These are phyloP conservation scores for Aspergillus sparsus DNA, from an alignment of 495 filamentous ascomycete species.

Conservation along the genomic window DNA sequence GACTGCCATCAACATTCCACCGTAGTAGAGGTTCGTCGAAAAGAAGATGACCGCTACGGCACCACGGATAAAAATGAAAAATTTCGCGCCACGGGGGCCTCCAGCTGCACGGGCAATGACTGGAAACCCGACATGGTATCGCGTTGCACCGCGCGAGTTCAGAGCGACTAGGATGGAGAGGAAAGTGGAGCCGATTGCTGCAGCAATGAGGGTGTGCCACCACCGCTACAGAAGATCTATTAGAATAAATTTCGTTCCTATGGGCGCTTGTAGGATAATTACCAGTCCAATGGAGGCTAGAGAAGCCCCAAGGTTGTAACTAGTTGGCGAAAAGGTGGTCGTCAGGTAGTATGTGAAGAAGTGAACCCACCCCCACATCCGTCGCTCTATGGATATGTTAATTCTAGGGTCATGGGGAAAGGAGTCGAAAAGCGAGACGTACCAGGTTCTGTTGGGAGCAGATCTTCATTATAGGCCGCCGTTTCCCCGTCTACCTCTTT, in stretches of 20 bases:
- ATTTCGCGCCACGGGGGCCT: constrained; percentile 1
- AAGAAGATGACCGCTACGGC: constrained; percentile 13
- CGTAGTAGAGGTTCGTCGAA: constrained; percentile 9
- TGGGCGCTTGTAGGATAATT: neutral
- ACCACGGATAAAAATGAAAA: constrained; percentile 7
- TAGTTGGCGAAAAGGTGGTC: constrained; percentile 12
- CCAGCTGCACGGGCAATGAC: constrained; percentile 52
- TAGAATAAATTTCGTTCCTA: no score
- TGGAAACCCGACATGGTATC: constrained; percentile 51
- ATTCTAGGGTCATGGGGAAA: neutral
- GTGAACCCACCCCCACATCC: constrained; percentile 9
- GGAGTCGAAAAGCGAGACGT: neutral
- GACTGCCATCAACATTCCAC: constrained; percentile 40
- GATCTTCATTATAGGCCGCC: constrained; percentile 18
- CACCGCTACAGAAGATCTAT: constrained; percentile 4
- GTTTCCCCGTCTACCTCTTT: constrained; percentile 9
- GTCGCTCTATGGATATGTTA: constrained; percentile 4
- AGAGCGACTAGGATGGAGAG: constrained; percentile 20
- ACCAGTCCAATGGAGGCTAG: constrained; percentile 10
- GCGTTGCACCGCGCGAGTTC: constrained; percentile 22
- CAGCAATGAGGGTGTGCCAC: constrained; percentile 18
- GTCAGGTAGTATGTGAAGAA: constrained; percentile 20
- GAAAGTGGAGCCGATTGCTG: constrained; percentile 13
- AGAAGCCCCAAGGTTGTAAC: constrained; percentile 16
- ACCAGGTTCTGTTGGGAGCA: constrained; percentile 17